Percentiles rank a stretch among this genome's conserved stretches.
Conservation (phyloP, 768 basidiomycete species). For the Dendrothele bispora region DNA sequence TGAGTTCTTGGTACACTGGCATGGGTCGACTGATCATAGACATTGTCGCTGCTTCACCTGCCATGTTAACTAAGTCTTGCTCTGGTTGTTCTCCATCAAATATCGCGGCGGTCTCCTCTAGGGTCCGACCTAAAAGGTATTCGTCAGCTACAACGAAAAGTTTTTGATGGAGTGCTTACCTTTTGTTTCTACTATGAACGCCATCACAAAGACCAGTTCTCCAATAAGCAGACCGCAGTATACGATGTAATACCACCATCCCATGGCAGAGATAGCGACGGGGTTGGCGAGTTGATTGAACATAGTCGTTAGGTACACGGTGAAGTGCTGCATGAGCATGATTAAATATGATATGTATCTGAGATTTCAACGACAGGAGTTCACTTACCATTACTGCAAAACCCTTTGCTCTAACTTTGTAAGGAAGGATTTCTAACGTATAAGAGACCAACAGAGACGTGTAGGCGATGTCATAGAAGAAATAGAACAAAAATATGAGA, state of each 20-base stretch:
- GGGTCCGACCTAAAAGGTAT: conserved; percentile 54
- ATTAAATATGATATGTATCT: conserved; percentile 7
- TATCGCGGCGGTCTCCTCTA: conserved; percentile 72
- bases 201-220: conserved; percentile 57
- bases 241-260: conserved; percentile 62
- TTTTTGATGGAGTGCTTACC: conserved; percentile 30
- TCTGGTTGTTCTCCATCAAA: conserved; percentile 62
- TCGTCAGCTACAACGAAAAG: not conserved
- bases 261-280: conserved; percentile 59
- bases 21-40: no score
- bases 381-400: conserved; percentile 67
- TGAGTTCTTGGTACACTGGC: no score
- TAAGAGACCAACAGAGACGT: conserved; percentile 68
- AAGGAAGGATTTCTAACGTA: conserved; percentile 79
- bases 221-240: conserved; percentile 66
- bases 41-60: conserved; percentile 47
- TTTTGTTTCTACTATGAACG: conserved; percentile 63
- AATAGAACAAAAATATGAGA: conserved; percentile 61
- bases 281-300: conserved; percentile 85
- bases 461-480: conserved; percentile 70
- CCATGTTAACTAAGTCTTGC: conserved; percentile 43
- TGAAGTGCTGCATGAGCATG: conserved; percentile 47
- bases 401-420: conserved; percentile 76
- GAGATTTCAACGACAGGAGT: not conserved
- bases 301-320: conserved; percentile 63